Conservation (phyloP, 306 rosid genomes). For the Astragalus membranaceus region DNA sequence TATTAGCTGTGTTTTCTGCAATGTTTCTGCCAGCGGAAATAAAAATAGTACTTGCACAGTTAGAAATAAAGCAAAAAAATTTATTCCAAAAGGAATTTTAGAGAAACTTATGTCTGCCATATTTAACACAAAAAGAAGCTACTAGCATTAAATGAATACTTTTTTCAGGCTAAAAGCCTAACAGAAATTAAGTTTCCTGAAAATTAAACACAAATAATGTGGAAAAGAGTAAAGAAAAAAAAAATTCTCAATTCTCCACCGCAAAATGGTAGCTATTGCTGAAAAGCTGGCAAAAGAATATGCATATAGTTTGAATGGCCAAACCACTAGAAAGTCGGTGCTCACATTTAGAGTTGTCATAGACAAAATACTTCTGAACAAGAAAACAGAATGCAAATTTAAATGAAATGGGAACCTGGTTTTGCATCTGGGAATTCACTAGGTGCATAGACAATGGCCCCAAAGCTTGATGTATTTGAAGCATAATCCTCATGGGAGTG, state of each 20-base stretch:
- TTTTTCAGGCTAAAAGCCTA: neutral
- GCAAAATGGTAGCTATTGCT: neutral
- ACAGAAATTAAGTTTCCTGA: neutral
- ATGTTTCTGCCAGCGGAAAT: constrained; percentile 55
- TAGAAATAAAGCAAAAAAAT: neutral
- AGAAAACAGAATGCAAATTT: constrained; percentile 10
- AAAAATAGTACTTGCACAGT: neutral
- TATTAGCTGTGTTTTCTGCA: constrained; percentile 52
- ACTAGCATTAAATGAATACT: neutral
- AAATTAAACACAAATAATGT: neutral
- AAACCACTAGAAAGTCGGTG: neutral
- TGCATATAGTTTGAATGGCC: neutral
- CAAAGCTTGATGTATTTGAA: constrained; percentile 33
- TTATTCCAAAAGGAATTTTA: neutral
- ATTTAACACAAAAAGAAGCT: constrained; percentile 10
- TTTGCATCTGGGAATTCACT: constrained; percentile 80
- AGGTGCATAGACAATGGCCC: constrained; percentile 37
- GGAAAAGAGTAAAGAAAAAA: neutral
- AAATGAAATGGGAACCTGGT: constrained; percentile 52
- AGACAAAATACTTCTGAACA: constrained; percentile 4
- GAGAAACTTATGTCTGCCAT: neutral
- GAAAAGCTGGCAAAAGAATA: neutral
- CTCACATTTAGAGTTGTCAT: neutral
- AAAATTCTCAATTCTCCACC: constrained; percentile 5
- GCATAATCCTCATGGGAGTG: constrained; percentile 21